Evolutionary conservation across 805 yeast genomes (phyloP).

Genomic region (Candida michaelii): DNA sequence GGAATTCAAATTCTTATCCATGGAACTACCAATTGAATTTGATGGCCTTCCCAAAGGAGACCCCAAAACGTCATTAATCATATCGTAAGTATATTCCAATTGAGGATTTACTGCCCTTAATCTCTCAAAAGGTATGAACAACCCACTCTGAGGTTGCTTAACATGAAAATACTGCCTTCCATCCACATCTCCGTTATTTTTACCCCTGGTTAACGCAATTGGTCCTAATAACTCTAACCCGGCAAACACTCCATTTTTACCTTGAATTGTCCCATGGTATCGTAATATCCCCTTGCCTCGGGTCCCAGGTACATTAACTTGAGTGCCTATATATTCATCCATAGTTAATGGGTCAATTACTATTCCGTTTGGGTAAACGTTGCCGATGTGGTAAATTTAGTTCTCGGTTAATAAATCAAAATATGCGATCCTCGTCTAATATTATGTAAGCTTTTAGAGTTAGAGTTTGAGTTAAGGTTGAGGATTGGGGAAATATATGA

Average conservation of each 20-base stretch:
- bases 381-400: background rate
- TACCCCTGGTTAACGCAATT: constrained; percentile 58
- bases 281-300: constrained; percentile 63
- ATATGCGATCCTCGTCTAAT: constrained; percentile 5
- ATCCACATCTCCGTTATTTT: constrained; percentile 80
- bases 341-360: background rate
- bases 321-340: constrained; percentile 30
- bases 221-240: constrained; percentile 84
- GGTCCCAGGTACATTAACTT: constrained; percentile 62
- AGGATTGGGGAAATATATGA: too few species aligned
- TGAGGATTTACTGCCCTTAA: constrained; percentile 35
- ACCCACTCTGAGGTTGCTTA: constrained; percentile 62
- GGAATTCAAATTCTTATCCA: too few species aligned
- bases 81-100: constrained; percentile 16
- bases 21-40: too few species aligned
- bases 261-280: constrained; percentile 71
- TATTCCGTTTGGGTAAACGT: background rate
- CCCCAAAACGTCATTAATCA: constrained; percentile 13
- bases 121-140: constrained; percentile 64
- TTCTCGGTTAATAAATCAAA: constrained; percentile 4
- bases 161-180: constrained; percentile 73
- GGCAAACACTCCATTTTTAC: constrained; percentile 73
- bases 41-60: background rate
- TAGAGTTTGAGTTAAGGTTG: too few species aligned
- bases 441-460: constrained; percentile 1